Conservation (phyloP, 495 filamentous ascomycete genomes). For the Hypoxylon lienhwacheense region DNA sequence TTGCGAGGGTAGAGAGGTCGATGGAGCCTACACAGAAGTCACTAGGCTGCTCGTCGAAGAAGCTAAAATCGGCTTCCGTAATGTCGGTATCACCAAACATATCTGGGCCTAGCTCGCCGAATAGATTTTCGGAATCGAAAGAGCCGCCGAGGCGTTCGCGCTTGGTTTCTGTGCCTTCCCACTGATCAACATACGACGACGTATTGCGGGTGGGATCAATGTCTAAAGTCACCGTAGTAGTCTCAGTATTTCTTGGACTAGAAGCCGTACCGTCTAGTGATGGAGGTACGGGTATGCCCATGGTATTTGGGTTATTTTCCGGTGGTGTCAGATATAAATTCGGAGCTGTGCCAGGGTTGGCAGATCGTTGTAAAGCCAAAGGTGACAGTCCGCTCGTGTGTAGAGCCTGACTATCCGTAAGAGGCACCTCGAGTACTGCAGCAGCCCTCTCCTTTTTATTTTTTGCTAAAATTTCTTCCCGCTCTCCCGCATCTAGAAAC, state of each 20-base stretch:
- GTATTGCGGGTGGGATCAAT: constrained; percentile 32
- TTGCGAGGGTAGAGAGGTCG: constrained; percentile 34
- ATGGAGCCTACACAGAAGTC: constrained; percentile 45
- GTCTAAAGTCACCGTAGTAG: constrained; percentile 26
- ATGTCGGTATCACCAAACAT: constrained; percentile 81
- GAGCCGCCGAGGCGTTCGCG: constrained; percentile 42
- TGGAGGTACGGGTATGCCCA: constrained; percentile 50
- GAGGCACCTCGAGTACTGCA: constrained; percentile 46
- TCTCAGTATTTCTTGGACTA: constrained; percentile 49
- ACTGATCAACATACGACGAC: constrained; percentile 36
- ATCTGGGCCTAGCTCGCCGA: constrained; percentile 70
- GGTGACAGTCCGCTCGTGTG: constrained; percentile 44
- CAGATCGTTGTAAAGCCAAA: constrained; percentile 52
- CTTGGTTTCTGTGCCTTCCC: constrained; percentile 43
- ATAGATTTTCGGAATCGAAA: constrained; percentile 64
- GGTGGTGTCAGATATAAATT: constrained; percentile 89
- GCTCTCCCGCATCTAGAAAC: constrained; percentile 54
- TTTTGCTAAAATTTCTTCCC: constrained; percentile 49
- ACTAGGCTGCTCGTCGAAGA: constrained; percentile 66
- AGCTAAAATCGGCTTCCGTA: constrained; percentile 88
- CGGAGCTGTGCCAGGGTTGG: constrained; percentile 54
- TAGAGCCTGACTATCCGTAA: constrained; percentile 42
- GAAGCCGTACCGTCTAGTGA: constrained; percentile 52
- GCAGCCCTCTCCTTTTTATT: constrained; percentile 58
- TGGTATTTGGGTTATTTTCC: constrained; percentile 62